Evolutionary conservation across 2,329 filamentous ascomycete genomes (phyloP), one percentile per base, ranked within the genome.

Genomic region (Zasmidium cellare): DNA sequence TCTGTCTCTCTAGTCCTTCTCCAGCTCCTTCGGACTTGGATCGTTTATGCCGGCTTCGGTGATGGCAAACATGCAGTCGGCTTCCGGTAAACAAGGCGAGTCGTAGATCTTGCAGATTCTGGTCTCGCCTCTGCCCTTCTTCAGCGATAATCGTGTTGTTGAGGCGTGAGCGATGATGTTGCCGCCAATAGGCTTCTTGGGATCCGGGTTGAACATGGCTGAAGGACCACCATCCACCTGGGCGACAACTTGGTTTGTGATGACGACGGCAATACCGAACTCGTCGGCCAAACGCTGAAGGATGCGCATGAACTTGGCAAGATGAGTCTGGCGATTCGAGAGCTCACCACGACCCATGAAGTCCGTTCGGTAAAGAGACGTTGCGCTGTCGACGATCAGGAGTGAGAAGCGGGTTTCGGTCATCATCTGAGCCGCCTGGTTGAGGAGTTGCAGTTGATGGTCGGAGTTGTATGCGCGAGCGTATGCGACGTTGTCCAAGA

Each of bases 51-150:
- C 94, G 73, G 97, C 92, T 76, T 97, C 96, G 57, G 91, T 91
- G 73, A 99, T 99, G 48, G 94, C 93, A 77, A 99, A 99, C 67
- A 97, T 77, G 72, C 91, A 96, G 75, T 99, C 96, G 69, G 91
- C 96, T 78, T 99, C 94, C 0, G 94, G 94, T 64, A 99, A 79
- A 76, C 94, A 99, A 1, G 94, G 94, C 68, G 92, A 97, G 77
- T 99, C 96, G 73, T 99, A 99, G 62, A 99, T 99, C 82, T 97
- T 99, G 79, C 94, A 96, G 66, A 99, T 91, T 79, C 94, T 86
- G 20, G 94, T 99, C 81, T 99, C 94, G 25, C 85, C 94, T 55
- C 94, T 84, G 1, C 94, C 96, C 76, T 99, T 99, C 80, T 96
- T 97, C 72, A 99, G 75, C 70, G 92, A 97, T 68, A 99, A 83